A percentile compares a stretch with the other conserved stretches of the same genome.
Evolutionary conservation across 2,329 filamentous ascomycete species (phyloP).

Genomic region (Aureobasidium sp.): DNA sequence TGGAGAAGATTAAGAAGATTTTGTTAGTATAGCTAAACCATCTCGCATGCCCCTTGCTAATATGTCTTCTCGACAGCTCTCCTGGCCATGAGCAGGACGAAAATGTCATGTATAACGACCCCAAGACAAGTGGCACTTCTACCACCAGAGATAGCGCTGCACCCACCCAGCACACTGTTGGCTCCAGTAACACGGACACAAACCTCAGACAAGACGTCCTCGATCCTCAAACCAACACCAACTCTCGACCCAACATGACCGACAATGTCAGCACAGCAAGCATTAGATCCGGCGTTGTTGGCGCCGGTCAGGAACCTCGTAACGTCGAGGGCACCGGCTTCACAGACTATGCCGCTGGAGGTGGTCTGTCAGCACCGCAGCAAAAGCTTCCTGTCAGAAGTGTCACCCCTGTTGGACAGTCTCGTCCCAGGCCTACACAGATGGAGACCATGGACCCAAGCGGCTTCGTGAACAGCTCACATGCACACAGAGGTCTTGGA

Average conservation of each 20-base stretch:
- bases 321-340: background rate
- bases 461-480: background rate
- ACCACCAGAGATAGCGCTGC: background rate
- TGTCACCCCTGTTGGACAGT: background rate
- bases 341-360: conserved; percentile 11
- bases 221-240: conserved; percentile 17
- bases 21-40: conserved; percentile 24
- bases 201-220: conserved; percentile 5
- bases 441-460: conserved; percentile 5
- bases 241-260: conserved; percentile 14
- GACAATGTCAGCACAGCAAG: conserved; percentile 24
- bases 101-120: conserved; percentile 27
- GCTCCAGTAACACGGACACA: background rate
- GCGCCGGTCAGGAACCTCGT: conserved; percentile 14
- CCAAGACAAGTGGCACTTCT: conserved; percentile 8
- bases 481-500: conserved; percentile 18
- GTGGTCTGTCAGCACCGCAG: background rate
- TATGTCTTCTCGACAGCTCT: conserved; percentile 15
- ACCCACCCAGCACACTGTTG: background rate
- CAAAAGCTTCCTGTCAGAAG: conserved; percentile 8
- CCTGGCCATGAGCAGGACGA: conserved; percentile 27
- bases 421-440: background rate
- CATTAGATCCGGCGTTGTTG: conserved; percentile 33
- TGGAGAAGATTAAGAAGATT: conserved; percentile 39
- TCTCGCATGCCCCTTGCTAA: background rate